These are phyloP conservation scores for Dipteronia dyeriana DNA, from an alignment of 345 rosid genomes.

Conservation along the genomic window DNA sequence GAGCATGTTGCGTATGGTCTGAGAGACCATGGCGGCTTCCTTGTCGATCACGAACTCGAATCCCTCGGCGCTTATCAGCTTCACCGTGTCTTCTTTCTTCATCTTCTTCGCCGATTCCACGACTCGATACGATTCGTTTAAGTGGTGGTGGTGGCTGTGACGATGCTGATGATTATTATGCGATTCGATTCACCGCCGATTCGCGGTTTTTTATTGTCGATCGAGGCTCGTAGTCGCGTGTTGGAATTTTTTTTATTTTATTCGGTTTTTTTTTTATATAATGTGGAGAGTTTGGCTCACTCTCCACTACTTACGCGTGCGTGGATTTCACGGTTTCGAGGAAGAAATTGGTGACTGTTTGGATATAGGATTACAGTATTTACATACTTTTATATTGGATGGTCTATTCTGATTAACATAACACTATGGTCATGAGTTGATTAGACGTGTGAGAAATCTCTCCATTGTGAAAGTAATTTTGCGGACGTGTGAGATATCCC, in stretches of 20 bases:
- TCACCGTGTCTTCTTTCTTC: slow-evolving; percentile 42
- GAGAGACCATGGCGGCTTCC: slow-evolving; percentile 50
- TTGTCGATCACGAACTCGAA: slow-evolving; percentile 46
- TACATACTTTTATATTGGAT: background rate
- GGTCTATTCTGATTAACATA: background rate
- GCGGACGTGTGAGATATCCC: too few relatives aligned
- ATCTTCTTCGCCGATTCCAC: slow-evolving; percentile 15
- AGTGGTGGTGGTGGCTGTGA: too few relatives aligned
- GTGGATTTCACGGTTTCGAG: background rate
- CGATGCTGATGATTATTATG: too few relatives aligned
- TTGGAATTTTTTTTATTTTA: background rate
- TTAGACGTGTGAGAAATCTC: too few relatives aligned
- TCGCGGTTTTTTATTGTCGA: background rate
- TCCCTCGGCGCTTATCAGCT: slow-evolving; percentile 48
- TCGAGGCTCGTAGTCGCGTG: background rate
- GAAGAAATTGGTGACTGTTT: background rate
- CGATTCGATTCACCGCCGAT: too few relatives aligned
- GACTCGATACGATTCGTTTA: background rate
- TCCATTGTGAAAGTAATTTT: too few relatives aligned
- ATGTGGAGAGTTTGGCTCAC: background rate
- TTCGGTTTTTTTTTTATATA: background rate
- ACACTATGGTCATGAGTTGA: background rate
- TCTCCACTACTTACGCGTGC: background rate
- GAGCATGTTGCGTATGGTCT: slow-evolving; percentile 48
- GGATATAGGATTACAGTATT: background rate